These are phyloP conservation scores for Rosa hybrid DNA, from an alignment of 331 rosid genomes.

Conservation along the genomic window DNA sequence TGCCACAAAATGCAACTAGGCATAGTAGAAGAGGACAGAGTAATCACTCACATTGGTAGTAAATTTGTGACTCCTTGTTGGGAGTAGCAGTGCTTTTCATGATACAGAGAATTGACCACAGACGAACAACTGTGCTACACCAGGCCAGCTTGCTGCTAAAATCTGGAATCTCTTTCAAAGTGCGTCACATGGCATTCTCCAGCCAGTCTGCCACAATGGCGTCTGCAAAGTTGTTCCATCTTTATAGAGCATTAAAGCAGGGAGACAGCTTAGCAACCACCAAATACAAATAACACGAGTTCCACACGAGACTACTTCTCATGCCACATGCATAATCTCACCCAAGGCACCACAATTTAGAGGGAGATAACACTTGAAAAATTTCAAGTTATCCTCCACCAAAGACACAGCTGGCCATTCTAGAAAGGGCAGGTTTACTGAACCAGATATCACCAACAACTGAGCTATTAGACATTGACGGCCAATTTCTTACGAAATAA, in stretches of 20 bases:
- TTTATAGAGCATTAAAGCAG: neutral
- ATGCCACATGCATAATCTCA: neutral
- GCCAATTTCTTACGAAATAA: neutral
- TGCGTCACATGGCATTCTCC: neutral
- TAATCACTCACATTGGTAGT: constrained; percentile 1
- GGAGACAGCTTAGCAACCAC: constrained; percentile 5
- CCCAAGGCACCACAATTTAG: neutral
- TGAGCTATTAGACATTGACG: neutral
- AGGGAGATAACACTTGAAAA: neutral
- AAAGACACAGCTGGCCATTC: neutral
- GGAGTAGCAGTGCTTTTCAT: neutral
- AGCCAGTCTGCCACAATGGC: neutral
- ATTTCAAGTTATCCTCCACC: neutral
- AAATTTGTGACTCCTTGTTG: neutral
- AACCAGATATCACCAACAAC: neutral
- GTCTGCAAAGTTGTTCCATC: neutral
- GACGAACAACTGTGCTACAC: neutral
- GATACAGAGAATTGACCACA: neutral
- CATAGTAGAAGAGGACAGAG: neutral
- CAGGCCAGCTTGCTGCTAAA: neutral
- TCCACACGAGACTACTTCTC: neutral
- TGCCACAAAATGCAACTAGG: neutral
- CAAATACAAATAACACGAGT: neutral
- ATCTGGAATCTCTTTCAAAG: neutral
- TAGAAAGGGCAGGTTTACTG: neutral